Base-by-base conservation (phyloP, 2,329 filamentous ascomycete species). In the Cyclaneusma minus region DNA sequence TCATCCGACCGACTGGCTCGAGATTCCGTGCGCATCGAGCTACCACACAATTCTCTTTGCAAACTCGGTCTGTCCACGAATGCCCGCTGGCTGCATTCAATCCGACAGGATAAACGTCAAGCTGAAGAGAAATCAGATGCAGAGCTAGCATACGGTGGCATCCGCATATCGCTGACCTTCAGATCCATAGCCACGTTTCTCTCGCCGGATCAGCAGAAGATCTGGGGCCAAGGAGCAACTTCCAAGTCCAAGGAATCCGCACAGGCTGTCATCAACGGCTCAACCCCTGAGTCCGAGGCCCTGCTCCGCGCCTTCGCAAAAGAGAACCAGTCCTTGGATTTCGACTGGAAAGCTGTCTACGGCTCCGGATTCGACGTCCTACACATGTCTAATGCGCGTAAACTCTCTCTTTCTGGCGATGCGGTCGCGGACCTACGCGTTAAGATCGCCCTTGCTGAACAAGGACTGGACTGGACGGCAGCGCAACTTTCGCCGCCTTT, bases 211-310 rank as follows among this genome's bases (percentile, higher is more conserved):
- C 60, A 66, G 20, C 58, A 58, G 16, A 54, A 54, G 3, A 92
- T 98, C 29, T 95, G 85, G 87, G 89, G 89, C 9, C 85, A 94
- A 50, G 89, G 89, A 3, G 87, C 85, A 1, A 69, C 65, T 1
- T 58, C 56, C 5, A 92, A 93, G 53, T 60, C 56, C 0, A 59
- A 60, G 13, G 58, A 60, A 0, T 52, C 58, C 1, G 83, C 84
- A 0, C 54, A 56, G 1, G 41, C 56, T 0, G 72, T 91, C 7
- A 50, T 83, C 29, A 82, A 82, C 35, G 81, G 77, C 1, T 66
- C 81, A 36, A 61, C 64, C 1, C 51, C 58, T 3, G 68, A 80
- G 42, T 72, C 74, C 0, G 59, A 80, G 24, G 54, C 53, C 23
- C 67, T 98, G 56, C 62, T 95, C 21, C 60, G 58, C 28, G 82